Percentiles rank a stretch among this genome's conserved stretches.
phyloP scores from a whole-genome alignment of 257 asterid genomes.

The Primulina eburnea region DNA sequence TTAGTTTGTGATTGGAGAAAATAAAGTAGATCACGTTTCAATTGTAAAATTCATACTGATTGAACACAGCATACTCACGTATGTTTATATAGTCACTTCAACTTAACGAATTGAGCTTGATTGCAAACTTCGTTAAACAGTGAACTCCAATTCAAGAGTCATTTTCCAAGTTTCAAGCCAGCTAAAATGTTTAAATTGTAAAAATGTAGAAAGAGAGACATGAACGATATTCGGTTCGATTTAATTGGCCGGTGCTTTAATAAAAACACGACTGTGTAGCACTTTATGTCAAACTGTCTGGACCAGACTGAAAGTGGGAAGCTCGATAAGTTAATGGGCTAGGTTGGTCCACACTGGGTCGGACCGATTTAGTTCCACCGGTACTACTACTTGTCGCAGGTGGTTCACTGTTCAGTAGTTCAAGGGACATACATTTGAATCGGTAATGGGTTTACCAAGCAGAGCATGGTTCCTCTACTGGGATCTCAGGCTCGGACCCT shows the following conservation, averaged over 20 bases:
- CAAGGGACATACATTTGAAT: no score
- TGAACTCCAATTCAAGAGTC: background rate
- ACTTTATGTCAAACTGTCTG: background rate
- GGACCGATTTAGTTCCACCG: no score
- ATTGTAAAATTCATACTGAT: background rate
- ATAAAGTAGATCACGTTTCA: constrained; percentile 13
- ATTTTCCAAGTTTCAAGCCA: no score
- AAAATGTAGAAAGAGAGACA: background rate
- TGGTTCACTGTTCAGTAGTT: no score
- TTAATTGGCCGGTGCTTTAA: background rate
- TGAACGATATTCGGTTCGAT: background rate
- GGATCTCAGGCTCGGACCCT: no score
- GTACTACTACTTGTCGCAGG: no score
- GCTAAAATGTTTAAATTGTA: no score
- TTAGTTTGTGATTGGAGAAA: constrained; percentile 26
- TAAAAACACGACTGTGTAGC: background rate
- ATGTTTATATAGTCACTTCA: background rate
- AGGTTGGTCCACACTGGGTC: background rate
- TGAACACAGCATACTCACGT: background rate
- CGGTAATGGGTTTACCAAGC: no score
- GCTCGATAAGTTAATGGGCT: background rate
- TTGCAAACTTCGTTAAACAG: background rate
- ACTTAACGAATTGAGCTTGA: background rate
- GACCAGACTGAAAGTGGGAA: background rate
- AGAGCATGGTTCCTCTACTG: no score